phyloP scores from a whole-genome alignment of 2,329 filamentous ascomycete genomes.

The Colletotrichum cordylinicola region DNA sequence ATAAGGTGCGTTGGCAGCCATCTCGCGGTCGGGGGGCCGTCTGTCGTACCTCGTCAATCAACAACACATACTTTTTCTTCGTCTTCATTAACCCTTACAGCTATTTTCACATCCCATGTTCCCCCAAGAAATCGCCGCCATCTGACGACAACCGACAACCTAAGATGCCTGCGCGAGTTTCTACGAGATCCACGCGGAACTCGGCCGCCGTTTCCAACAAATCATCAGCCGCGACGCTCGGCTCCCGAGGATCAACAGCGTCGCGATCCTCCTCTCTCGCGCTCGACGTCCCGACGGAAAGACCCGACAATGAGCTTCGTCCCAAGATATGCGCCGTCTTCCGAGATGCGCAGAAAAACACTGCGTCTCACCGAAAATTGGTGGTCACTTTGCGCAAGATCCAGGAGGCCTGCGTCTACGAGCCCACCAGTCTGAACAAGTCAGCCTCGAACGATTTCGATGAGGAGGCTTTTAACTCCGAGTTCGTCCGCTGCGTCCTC shows the following conservation, averaged over 20 bases:
- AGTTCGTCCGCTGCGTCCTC: constrained; percentile 83
- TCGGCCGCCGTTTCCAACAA: constrained; percentile 48
- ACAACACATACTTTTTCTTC: constrained; percentile 9
- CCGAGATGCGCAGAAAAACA: constrained; percentile 85
- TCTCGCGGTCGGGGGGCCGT: background rate
- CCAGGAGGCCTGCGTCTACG: constrained; percentile 83
- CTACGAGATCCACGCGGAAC: constrained; percentile 51
- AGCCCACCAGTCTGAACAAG: constrained; percentile 60
- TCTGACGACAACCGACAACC: background rate
- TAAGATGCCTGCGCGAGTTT: constrained; percentile 56
- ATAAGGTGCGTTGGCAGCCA: background rate
- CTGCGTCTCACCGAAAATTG: constrained; percentile 88
- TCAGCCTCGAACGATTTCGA: constrained; percentile 70
- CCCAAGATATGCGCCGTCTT: constrained; percentile 76
- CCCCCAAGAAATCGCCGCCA: background rate
- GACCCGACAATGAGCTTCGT: constrained; percentile 73
- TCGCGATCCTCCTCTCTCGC: constrained; percentile 52
- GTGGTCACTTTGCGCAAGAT: constrained; percentile 88
- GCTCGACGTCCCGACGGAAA: constrained; percentile 71
- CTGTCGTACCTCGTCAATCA: background rate
- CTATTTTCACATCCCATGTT: background rate
- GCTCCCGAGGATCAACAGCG: constrained; percentile 48
- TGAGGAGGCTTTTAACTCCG: constrained; percentile 85
- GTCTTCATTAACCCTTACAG: background rate
- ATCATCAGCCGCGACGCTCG: constrained; percentile 39